Percentiles rank a stretch among this genome's conserved stretches.
Conservation (phyloP, 106 monocot genomes). For the Vanilla planifolia region DNA sequence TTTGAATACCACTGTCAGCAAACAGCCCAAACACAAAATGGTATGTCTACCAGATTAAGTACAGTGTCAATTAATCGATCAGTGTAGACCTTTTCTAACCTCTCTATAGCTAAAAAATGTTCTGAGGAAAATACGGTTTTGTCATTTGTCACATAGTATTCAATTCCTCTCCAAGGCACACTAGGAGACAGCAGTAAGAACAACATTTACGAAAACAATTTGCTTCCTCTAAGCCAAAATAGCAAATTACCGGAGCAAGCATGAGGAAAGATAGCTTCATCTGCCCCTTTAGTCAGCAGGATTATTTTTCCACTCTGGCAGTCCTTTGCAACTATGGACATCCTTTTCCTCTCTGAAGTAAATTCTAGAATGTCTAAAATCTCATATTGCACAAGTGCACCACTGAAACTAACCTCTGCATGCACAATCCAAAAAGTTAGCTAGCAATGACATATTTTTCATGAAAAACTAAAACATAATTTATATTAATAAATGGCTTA, state of each 20-base stretch:
- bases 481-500: neutral
- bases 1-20: too few species aligned
- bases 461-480: neutral
- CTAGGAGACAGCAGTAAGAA: neutral
- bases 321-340: slow-evolving; percentile 89
- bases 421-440: neutral
- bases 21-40: too few species aligned
- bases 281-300: slow-evolving; percentile 85
- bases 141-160: neutral
- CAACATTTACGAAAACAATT: slow-evolving; percentile 4
- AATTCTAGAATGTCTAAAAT: slow-evolving; percentile 89
- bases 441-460: neutral
- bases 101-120: too few species aligned
- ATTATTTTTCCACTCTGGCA: slow-evolving; percentile 61
- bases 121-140: too few species aligned
- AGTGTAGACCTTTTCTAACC: too few species aligned
- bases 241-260: slow-evolving; percentile 45
- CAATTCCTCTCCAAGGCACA: neutral
- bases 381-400: slow-evolving; percentile 54
- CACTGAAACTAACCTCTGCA: slow-evolving; percentile 62
- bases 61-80: too few species aligned
- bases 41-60: too few species aligned
- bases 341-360: slow-evolving; percentile 93
- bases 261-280: slow-evolving; percentile 85
- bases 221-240: neutral